phyloP scores from a whole-genome alignment of 306 rosid species.

The Mucuna pruriens region DNA sequence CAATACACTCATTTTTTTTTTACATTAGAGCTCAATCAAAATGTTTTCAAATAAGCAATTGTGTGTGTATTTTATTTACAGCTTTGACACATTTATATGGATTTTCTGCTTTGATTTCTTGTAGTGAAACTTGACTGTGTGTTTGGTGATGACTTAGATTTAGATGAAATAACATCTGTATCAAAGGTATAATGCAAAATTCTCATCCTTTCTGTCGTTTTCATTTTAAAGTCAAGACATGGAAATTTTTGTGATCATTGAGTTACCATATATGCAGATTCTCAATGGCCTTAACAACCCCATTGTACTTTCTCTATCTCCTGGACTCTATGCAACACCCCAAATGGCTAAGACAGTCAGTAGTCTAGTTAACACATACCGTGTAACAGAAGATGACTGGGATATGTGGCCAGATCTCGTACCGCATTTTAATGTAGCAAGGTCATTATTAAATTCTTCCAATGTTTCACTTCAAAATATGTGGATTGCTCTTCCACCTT shows the following conservation, averaged over 20 bases:
- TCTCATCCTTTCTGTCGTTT: neutral
- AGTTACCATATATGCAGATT: conserved; percentile 48
- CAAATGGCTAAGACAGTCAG: conserved; percentile 54
- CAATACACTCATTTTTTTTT: neutral
- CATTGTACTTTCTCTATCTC: conserved; percentile 68
- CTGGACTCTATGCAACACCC: conserved; percentile 74
- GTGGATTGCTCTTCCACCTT: neutral
- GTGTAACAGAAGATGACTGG: conserved; percentile 86
- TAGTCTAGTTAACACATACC: conserved; percentile 64
- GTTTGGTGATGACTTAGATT: conserved; percentile 72
- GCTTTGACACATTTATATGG: conserved; percentile 3
- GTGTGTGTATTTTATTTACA: neutral
- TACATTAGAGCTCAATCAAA: neutral
- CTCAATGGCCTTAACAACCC: conserved; percentile 51
- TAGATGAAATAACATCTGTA: conserved; percentile 59
- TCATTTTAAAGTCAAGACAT: neutral
- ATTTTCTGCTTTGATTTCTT: conserved; percentile 33
- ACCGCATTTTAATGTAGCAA: conserved; percentile 64
- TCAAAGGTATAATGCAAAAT: conserved; percentile 53
- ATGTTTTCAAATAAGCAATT: neutral
- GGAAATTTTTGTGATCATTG: neutral
- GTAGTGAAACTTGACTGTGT: conserved; percentile 83
- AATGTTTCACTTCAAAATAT: neutral
- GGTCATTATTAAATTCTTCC: conserved; percentile 43
- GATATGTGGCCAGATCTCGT: conserved; percentile 65